A percentile compares a stretch with the other conserved stretches of the same genome.
Conservation (phyloP, 1,284 basidiomycete species). For the Boletellus dicymbophilus region DNA sequence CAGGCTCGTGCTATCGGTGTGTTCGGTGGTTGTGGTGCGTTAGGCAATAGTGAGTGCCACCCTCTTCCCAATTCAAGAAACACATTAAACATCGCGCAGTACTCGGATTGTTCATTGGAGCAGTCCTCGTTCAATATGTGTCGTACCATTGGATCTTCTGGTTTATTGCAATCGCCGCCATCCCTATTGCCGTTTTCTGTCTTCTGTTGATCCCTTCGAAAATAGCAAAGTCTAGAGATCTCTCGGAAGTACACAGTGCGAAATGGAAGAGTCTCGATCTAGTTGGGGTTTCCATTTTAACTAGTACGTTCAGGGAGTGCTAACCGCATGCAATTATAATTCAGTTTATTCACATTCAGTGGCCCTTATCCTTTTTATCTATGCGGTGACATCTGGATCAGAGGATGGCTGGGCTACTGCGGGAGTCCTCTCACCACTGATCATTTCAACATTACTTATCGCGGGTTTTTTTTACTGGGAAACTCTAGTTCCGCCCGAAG, state of each 20-base stretch:
- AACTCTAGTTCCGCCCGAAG: slow-evolving; percentile 29
- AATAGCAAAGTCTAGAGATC: slow-evolving; percentile 4
- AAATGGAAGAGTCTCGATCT: slow-evolving; percentile 33
- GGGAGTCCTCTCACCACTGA: slow-evolving; percentile 34
- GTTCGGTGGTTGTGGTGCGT: slow-evolving; percentile 46
- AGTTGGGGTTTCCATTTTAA: slow-evolving; percentile 33
- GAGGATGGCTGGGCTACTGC: slow-evolving; percentile 38
- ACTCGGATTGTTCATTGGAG: slow-evolving; percentile 36
- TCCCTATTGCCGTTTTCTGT: slow-evolving; percentile 37
- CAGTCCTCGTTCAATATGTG: slow-evolving; percentile 37
- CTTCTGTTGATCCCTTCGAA: slow-evolving; percentile 30
- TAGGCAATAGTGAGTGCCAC: slow-evolving; percentile 41
- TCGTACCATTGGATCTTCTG: slow-evolving; percentile 50
- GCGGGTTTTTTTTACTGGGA: slow-evolving; percentile 44
- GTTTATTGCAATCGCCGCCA: slow-evolving; percentile 40
- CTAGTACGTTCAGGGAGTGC: slow-evolving; percentile 20
- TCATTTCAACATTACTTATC: slow-evolving; percentile 37
- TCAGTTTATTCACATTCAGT: slow-evolving; percentile 20
- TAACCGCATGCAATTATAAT: slow-evolving; percentile 10
- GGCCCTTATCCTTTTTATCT: slow-evolving; percentile 41
- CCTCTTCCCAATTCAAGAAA: neutral
- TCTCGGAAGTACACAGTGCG: too few species aligned
- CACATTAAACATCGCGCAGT: slow-evolving; percentile 21
- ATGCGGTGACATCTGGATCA: slow-evolving; percentile 41
- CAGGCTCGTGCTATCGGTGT: slow-evolving; percentile 48